Evolutionary conservation across 768 basidiomycete species (phyloP), one percentile per base, ranked within the genome.

Genomic region (Amanita exitialis): DNA sequence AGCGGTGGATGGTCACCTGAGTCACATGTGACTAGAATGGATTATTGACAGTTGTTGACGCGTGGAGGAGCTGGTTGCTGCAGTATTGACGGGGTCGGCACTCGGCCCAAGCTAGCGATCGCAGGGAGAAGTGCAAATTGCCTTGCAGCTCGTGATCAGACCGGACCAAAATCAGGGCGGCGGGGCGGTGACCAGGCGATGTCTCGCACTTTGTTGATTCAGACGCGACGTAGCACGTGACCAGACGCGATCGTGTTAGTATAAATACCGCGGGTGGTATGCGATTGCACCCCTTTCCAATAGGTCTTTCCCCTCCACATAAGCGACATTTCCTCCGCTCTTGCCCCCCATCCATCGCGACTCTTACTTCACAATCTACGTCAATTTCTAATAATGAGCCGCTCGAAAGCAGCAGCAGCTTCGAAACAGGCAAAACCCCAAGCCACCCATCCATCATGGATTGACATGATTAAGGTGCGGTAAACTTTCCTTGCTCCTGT

Each of bases 381-480:
- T 27, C 27, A 35, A 30, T 23, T 23, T 30, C 34, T 5, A 44
- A 51, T 23, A 1, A 51, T 51, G 50, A 44, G 42, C 16, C 50
- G 50, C 21, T 44, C 50, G 36, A 51, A 51, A 30, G 42, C 30
- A 13, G 32, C 41, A 2, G 57, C 75, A 32, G 61, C 72, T 48
- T 64, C 75, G 62, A 80, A 76, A 66, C 58, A 69, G 32, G 63
- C 71, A 6, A 54, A 51, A 16, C 58, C 71, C 9, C 36, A 46
- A 39, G 52, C 44, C 44, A 64, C 75, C 37, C 81, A 83, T 58
- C 82, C 82, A 10, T 63, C 75, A 52, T 84, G 82, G 80, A 65
- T 76, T 43, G 80, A 88, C 50, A 89, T 89, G 86, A 87, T 89
- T 66, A 87, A 86, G 75, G 86, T 85, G 59, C 62, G 73, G 56